Evolutionary conservation across 768 basidiomycete species (phyloP), one percentile per base, ranked within the genome.

Genomic region (Suillus clintonianus): DNA sequence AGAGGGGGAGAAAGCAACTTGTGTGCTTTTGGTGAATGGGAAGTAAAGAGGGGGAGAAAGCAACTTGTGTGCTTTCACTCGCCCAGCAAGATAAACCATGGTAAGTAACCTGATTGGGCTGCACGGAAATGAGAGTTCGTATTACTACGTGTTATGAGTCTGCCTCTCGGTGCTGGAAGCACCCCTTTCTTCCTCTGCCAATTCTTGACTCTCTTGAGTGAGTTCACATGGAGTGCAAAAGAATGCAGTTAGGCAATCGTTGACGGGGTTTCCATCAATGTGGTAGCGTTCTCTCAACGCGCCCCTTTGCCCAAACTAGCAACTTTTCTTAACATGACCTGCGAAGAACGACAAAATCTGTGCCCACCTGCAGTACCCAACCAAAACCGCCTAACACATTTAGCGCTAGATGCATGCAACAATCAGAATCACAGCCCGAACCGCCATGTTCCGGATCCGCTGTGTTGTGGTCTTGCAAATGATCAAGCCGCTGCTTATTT

Each of bases 221-320:
- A 86, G 80, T 13, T 77, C 77, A 69, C 85, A 87, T 19, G 84
- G 78, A 0, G 68, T 65, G 68, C 84, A 86, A 67, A 74, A 85
- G 27, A 71, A 77, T 0, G 80, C 70, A 5, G 77, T 62, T 45
- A 70, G 70, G 65, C 80, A 85, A 63, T 85, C 85, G 3, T 74
- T 74, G 59, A 74, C 72, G 13, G 72, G 67, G n/a, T 75, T 74
- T 19, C 85, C 86, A 27, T 76, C 75, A 69, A 86, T 83, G 57
- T 72, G 72, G 70, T 85, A 84, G 39, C 85, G 80, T 14, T 57
- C 32, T 54, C 85, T 81, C 60, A 81, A 68, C 34, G 71, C 69
- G 7, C 76, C 74, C 59, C 85, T 80, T 61, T 70, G 76, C 37
- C 75, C 72, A 24, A 77, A 68, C 77, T 76, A 47, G 24, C 39